Conservation (phyloP, 208 protist species). For the Leptomonas pyrrhocoris region DNA sequence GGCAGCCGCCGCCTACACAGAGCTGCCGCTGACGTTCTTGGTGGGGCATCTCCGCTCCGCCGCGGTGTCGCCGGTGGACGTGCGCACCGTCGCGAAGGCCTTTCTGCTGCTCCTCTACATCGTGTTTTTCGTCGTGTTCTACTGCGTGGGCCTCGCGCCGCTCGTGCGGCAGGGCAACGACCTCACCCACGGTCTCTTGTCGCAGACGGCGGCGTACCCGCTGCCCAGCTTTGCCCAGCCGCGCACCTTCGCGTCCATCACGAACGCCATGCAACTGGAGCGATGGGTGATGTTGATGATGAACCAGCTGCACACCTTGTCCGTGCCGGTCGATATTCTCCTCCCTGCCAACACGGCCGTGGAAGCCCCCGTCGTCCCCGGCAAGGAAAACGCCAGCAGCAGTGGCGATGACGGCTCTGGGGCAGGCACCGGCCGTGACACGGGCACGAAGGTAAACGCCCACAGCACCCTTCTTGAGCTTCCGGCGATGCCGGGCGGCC, state of each 20-base stretch:
- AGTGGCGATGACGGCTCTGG: background rate
- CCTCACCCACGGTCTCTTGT: constrained; percentile 18
- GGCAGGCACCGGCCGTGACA: no score
- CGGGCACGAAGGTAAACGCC: background rate
- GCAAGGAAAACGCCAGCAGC: background rate
- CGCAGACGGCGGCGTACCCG: constrained; percentile 29
- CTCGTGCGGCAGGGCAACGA: constrained; percentile 15
- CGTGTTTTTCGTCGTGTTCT: constrained; percentile 26
- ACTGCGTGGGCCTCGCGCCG: constrained; percentile 9
- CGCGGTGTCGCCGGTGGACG: constrained; percentile 12
- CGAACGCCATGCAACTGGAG: background rate
- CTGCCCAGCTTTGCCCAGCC: constrained; percentile 34
- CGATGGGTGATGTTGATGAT: constrained; percentile 24
- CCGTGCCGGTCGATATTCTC: constrained; percentile 1
- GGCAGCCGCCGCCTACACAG: constrained; percentile 36
- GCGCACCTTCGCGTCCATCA: constrained; percentile 37
- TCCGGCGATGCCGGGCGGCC: constrained; percentile 19
- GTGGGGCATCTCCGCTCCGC: constrained; percentile 22
- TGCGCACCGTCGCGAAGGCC: background rate
- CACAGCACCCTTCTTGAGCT: background rate
- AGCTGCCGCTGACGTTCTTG: constrained; percentile 50
- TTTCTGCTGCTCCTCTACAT: constrained; percentile 8
- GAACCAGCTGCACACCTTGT: constrained; percentile 19
- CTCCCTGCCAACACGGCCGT: background rate
- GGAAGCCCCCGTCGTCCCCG: no score